A percentile compares a stretch with the other conserved stretches of the same genome.
Conservation (phyloP, 768 basidiomycete species). For the Royoungia palumana region DNA sequence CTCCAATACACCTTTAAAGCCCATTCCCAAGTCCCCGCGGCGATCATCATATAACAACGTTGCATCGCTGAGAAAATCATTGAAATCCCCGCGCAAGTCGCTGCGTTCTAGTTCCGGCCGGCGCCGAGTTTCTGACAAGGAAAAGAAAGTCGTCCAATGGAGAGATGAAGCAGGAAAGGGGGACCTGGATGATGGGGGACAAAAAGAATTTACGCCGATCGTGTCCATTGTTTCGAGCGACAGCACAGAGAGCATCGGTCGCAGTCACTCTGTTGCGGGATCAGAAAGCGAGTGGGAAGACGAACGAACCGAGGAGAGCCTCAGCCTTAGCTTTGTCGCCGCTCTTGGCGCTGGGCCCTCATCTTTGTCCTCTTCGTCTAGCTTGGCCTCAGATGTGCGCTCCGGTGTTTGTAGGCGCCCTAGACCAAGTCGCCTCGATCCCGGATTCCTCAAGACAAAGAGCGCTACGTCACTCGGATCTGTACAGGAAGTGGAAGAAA, state of each 20-base stretch:
- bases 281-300: slow-evolving; percentile 92
- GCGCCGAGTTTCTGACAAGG: slow-evolving; percentile 60
- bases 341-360: slow-evolving; percentile 16
- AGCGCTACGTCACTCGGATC: slow-evolving; percentile 52
- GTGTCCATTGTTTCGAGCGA: slow-evolving; percentile 37
- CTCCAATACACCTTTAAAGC: slow-evolving; percentile 49
- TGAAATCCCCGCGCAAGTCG: slow-evolving; percentile 69
- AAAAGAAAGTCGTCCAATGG: slow-evolving; percentile 84
- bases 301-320: slow-evolving; percentile 78
- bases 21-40: slow-evolving; percentile 39
- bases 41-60: slow-evolving; percentile 40
- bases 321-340: slow-evolving; percentile 52
- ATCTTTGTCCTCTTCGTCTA: slow-evolving; percentile 38
- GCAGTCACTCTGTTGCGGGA: slow-evolving; percentile 46
- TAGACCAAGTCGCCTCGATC: slow-evolving; percentile 66
- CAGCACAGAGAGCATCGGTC: slow-evolving; percentile 30
- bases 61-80: slow-evolving; percentile 47
- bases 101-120: slow-evolving; percentile 60
- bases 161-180: slow-evolving; percentile 84
- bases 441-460: slow-evolving; percentile 59
- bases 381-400: slow-evolving; percentile 14
- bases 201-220: slow-evolving; percentile 20
- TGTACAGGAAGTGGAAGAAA: slow-evolving; percentile 72
- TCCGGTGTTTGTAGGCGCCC: slow-evolving; percentile 40
- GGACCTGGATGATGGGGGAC: slow-evolving; percentile 62